phyloP scores from a whole-genome alignment of 78 protist genomes.

The Bodo saltans region DNA sequence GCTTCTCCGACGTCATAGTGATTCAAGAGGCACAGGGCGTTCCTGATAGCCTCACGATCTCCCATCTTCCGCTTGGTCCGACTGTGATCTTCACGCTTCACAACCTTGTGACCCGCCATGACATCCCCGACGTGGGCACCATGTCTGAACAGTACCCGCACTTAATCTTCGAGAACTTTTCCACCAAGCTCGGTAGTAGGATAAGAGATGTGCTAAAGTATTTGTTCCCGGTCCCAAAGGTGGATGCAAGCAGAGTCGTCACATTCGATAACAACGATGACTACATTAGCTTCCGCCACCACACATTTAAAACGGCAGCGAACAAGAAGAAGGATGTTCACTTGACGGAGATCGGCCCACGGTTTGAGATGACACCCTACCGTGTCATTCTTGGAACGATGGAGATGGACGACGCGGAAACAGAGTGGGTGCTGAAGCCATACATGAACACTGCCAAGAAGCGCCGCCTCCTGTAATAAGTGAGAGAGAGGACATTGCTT shows the following conservation, averaged over 20 bases:
- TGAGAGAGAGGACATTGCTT: too few species aligned
- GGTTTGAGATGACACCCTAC: conserved; percentile 89
- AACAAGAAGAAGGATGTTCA: conserved; percentile 62
- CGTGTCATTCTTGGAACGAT: conserved; percentile 84
- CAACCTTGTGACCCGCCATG: conserved; percentile 91
- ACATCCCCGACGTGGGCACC: conserved; percentile 52
- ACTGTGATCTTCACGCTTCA: conserved; percentile 92
- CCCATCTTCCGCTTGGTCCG: conserved; percentile 99
- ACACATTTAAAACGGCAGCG: conserved; percentile 61
- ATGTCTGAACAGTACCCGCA: conserved; percentile 91
- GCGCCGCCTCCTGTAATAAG: conserved; percentile 32
- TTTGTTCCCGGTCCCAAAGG: conserved; percentile 95
- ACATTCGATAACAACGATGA: conserved; percentile 88
- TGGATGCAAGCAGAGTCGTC: conserved; percentile 78
- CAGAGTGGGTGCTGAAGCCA: conserved; percentile 90
- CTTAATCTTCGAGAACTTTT: conserved; percentile 84
- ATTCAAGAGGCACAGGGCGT: conserved; percentile 95
- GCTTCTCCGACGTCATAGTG: conserved; percentile 92
- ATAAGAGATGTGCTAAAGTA: conserved; percentile 62
- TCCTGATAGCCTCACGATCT: conserved; percentile 90
- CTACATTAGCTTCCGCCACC: conserved; percentile 92
- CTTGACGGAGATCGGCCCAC: conserved; percentile 93
- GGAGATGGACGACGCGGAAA: conserved; percentile 91
- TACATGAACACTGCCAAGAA: conserved; percentile 77
- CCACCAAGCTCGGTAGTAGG: conserved; percentile 81